Evolutionary conservation across 192 early-diverging fungal species (phyloP).

Genomic region (Rhizophagus sp.): DNA sequence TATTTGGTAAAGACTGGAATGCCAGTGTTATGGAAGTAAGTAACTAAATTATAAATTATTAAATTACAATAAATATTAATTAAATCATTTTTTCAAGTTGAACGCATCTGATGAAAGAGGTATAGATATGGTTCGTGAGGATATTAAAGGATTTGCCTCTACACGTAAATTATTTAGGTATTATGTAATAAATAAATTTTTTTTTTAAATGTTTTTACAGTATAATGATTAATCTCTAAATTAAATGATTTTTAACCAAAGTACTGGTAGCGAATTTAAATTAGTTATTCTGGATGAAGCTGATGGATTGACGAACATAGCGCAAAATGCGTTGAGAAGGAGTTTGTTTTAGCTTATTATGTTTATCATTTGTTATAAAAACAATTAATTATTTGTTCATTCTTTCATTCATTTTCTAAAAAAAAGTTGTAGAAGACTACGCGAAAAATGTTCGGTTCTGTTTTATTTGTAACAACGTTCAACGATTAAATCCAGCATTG

Average conservation of each 20-base stretch:
- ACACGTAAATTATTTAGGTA: conserved; percentile 88
- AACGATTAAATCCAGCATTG: conserved; percentile 95
- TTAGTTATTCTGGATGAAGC: conserved; percentile 97
- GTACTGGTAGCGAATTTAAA: conserved; percentile 50
- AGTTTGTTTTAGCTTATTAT: conserved; percentile 42
- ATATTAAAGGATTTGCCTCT: conserved; percentile 98
- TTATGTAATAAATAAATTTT: background rate
- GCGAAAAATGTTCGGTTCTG: conserved; percentile 97
- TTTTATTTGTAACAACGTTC: conserved; percentile 98
- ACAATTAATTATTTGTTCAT: background rate
- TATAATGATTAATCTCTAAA: background rate
- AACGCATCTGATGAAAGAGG: conserved; percentile 99
- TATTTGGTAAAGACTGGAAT: conserved; percentile 82
- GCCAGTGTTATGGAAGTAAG: conserved; percentile 91
- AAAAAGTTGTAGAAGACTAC: conserved; percentile 94
- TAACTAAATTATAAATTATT: background rate
- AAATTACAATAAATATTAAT: background rate
- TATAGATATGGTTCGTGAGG: conserved; percentile 96
- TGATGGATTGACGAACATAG: conserved; percentile 92
- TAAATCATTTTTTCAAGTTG: conserved; percentile 52
- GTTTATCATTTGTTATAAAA: background rate
- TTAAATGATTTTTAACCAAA: background rate
- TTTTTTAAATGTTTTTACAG: background rate
- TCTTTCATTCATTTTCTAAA: background rate
- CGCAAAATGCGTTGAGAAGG: conserved; percentile 91